Evolutionary conservation across 768 basidiomycete species (phyloP), one percentile per base, ranked within the genome.

Genomic region (Erythrobasidium yunnanense): DNA sequence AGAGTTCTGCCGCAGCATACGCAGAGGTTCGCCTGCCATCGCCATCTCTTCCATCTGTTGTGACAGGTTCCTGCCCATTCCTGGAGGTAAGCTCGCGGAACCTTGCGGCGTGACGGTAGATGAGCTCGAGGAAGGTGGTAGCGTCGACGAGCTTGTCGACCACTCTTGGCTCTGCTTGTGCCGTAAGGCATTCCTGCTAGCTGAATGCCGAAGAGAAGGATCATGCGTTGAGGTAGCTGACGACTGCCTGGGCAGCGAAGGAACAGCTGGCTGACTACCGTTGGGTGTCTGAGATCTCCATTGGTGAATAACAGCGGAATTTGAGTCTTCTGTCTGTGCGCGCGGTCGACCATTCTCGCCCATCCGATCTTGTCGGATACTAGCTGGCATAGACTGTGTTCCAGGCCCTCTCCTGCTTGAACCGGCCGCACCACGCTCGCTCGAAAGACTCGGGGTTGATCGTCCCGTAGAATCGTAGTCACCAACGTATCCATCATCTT

Each of bases 381-480:
- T 83, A 5, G 80, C 75, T 11, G 82, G 83, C 78, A 85, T 79
- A 70, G 79, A 81, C 67, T 82, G 78, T n/a, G 82, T 73, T 55
- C 70, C 80, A 65, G 80, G 17, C 11, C 67, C 57, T 20, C 67
- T 45, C 38, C 66, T 46, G 81, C 55, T 50, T 55, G 57, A 33
- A 7, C 56, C n/a, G 29, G 13, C 23, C 25, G 45, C 22, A 42
- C 51, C 79, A 77, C 57, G 87, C 77, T 38, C 87, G 82, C 15
- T 78, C 77, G 8, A 82, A 82, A 60, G 85, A 70, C 60, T 63
- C 0, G 88, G 88, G 0, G 88, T 90, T 20, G 84, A 86, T 1
- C 87, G 82, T 15, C 88, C 87, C 4, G 85, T 68, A 35, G 68
- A 55, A 73, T 90, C 88, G 65, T 80, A 83, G 1, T 88, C 87